Evolutionary conservation across 176 grass and related monocot genomes (phyloP).

Genomic region (Phragmites australis): DNA sequence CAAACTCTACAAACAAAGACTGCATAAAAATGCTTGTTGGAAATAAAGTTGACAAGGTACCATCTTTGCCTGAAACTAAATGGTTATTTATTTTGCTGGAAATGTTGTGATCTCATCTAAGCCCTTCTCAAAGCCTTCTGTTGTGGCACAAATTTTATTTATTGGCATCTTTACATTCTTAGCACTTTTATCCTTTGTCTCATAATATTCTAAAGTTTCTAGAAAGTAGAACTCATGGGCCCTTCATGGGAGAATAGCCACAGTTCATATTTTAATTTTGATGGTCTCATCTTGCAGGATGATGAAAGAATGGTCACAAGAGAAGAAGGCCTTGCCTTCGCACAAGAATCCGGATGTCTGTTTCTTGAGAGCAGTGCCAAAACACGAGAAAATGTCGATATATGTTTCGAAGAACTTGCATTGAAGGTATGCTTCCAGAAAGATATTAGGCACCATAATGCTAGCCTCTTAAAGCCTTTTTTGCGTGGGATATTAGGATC

Average conservation of each 20-base stretch:
- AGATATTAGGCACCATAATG: not conserved
- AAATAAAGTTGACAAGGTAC: slow-evolving; percentile 99
- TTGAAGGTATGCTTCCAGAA: slow-evolving; percentile 65
- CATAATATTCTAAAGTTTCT: not conserved
- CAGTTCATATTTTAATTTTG: slow-evolving; percentile 3
- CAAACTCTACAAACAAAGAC: slow-evolving; percentile 73
- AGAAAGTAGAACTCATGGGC: not conserved
- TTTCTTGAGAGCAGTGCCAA: slow-evolving; percentile 96
- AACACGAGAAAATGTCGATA: slow-evolving; percentile 81
- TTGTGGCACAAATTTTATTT: not conserved
- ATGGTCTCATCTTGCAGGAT: slow-evolving; percentile 51
- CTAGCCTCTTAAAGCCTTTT: not conserved
- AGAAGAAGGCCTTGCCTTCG: slow-evolving; percentile 90
- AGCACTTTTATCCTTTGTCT: not conserved
- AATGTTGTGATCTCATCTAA: not conserved
- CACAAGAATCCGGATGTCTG: slow-evolving; percentile 73
- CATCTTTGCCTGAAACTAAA: slow-evolving; percentile 3
- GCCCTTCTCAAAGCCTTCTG: not conserved
- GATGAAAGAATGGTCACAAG: slow-evolving; percentile 76
- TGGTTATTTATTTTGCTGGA: not conserved
- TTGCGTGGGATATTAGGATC: not conserved
- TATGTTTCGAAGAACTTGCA: slow-evolving; percentile 95
- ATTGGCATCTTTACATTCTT: not conserved
- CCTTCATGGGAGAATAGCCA: not conserved
- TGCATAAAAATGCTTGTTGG: slow-evolving; percentile 96